phyloP scores from a whole-genome alignment of 1,139 yeast genomes.

The Debaryomycetaceae sp. region DNA sequence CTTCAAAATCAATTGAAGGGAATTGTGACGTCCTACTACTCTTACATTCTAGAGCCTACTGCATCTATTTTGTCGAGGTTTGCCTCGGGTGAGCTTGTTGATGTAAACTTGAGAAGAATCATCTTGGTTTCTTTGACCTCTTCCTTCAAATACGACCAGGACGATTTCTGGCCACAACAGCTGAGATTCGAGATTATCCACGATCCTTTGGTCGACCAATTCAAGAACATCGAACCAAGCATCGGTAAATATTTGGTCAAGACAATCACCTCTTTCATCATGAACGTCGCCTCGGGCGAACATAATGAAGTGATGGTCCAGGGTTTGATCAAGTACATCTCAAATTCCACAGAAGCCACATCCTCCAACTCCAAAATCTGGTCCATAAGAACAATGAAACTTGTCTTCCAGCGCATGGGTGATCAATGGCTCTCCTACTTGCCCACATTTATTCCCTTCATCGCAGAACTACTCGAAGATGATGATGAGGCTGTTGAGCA shows the following conservation, averaged over 20 bases:
- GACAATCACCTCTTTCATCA: slow-evolving; percentile 71
- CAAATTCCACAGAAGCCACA: slow-evolving; percentile 32
- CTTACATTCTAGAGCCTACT: slow-evolving; percentile 77
- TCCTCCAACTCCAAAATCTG: slow-evolving; percentile 58
- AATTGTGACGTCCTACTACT: slow-evolving; percentile 82
- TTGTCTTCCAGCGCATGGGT: slow-evolving; percentile 85
- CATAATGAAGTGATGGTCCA: slow-evolving; percentile 56
- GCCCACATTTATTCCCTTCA: slow-evolving; percentile 92
- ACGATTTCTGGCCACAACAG: slow-evolving; percentile 90
- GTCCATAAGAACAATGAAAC: slow-evolving; percentile 77
- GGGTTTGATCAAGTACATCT: slow-evolving; percentile 34
- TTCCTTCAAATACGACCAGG: slow-evolving; percentile 84
- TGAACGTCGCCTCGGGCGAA: slow-evolving; percentile 75
- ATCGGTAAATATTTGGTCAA: slow-evolving; percentile 79
- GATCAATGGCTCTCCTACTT: slow-evolving; percentile 89
- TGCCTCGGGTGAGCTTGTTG: slow-evolving; percentile 36
- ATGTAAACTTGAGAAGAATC: slow-evolving; percentile 64
- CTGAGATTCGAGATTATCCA: slow-evolving; percentile 76
- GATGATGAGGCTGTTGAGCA: slow-evolving; percentile 91
- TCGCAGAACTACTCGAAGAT: slow-evolving; percentile 92
- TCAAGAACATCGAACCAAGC: slow-evolving; percentile 60
- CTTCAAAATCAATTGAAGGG: slow-evolving; percentile 81
- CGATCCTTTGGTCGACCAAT: slow-evolving; percentile 60
- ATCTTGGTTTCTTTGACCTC: slow-evolving; percentile 68
- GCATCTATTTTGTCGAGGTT: slow-evolving; percentile 51